Conservation (phyloP, 129 eudicot genomes). For the sunflower (Helianthus annuus) region DNA sequence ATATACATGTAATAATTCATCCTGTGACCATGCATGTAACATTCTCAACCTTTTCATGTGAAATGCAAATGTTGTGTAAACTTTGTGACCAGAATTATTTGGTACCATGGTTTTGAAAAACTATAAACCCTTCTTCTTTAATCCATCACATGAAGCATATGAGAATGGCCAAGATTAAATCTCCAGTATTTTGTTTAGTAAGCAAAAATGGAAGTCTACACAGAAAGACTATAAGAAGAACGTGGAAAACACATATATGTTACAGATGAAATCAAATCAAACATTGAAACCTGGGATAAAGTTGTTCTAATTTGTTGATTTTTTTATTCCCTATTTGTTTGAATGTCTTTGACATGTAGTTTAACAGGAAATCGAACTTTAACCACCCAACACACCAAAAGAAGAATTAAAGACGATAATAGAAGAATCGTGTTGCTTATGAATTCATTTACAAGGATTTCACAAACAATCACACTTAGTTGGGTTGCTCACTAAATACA, state of each 20-base stretch:
- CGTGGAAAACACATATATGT: background rate
- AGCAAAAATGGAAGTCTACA: background rate
- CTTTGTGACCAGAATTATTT: background rate
- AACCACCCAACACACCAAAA: conserved; percentile 15
- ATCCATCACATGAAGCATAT: background rate
- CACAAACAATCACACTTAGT: conserved; percentile 22
- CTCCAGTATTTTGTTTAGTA: background rate
- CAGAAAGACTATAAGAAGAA: background rate
- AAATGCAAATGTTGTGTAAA: background rate
- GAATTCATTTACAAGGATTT: conserved; percentile 35
- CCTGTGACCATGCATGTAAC: too few relatives aligned
- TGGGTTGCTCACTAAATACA: conserved; percentile 43
- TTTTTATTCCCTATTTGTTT: background rate
- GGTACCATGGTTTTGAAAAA: background rate
- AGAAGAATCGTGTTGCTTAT: conserved; percentile 18
- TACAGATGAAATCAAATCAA: background rate
- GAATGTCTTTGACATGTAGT: background rate
- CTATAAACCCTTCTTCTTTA: background rate
- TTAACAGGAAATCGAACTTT: background rate
- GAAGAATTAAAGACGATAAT: conserved; percentile 8
- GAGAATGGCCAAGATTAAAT: background rate
- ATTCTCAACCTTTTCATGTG: background rate
- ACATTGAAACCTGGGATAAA: background rate
- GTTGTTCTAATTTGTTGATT: background rate
- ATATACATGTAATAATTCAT: too few relatives aligned